phyloP scores from a whole-genome alignment of 306 rosid species.

The Mucuna pruriens region DNA sequence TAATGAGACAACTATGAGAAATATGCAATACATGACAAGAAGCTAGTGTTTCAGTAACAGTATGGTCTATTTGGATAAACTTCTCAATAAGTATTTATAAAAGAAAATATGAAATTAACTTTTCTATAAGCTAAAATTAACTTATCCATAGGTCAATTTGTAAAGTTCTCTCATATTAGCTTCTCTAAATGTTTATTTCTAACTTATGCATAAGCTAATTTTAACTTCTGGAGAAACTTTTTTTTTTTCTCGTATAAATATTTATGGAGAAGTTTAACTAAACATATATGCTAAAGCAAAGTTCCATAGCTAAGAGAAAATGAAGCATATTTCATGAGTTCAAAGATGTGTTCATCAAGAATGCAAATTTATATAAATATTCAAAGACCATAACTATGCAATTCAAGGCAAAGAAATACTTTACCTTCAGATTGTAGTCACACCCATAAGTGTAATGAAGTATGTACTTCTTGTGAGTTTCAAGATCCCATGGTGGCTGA shows the following conservation, averaged over 20 bases:
- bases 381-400: neutral
- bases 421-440: slow-evolving; percentile 86
- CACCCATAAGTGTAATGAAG: slow-evolving; percentile 94
- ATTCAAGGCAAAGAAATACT: slow-evolving; percentile 25
- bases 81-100: no score
- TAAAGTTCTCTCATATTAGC: no score
- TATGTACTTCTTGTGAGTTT: slow-evolving; percentile 66
- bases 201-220: no score
- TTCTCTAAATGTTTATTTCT: no score
- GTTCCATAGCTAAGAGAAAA: slow-evolving; percentile 26
- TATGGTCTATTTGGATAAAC: no score
- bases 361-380: neutral
- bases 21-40: slow-evolving; percentile 7
- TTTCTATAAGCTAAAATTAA: no score
- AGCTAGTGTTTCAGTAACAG: neutral
- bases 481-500: slow-evolving; percentile 98
- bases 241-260: no score
- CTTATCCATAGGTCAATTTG: no score
- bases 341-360: neutral
- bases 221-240: no score
- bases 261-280: no score
- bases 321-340: slow-evolving; percentile 19
- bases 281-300: slow-evolving; percentile 23
- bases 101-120: no score
- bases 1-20: slow-evolving; percentile 11